Conservation (phyloP, 805 yeast genomes). For the Sugiyamaella mastotermitis region DNA sequence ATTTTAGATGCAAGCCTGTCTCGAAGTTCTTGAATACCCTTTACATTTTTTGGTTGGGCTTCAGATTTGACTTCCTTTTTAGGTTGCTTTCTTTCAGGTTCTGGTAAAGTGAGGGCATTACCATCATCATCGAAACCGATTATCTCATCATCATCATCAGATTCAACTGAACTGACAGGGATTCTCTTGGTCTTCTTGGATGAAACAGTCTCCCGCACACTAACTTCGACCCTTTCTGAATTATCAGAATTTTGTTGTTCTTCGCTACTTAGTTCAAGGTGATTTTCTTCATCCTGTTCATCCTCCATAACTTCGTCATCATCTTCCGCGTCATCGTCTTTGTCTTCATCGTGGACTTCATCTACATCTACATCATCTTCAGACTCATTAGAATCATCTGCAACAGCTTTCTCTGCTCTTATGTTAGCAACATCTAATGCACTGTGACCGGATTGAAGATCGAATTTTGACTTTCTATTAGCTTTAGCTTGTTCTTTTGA, state of each 20-base stretch:
- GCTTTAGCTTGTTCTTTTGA: constrained; percentile 54
- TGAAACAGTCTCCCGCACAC: no score
- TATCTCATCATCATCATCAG: constrained; percentile 14
- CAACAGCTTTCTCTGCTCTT: constrained; percentile 28
- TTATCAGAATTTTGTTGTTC: background rate
- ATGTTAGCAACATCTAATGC: constrained; percentile 30
- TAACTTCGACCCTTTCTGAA: no score
- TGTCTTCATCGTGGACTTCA: constrained; percentile 3
- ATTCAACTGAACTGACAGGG: constrained; percentile 1
- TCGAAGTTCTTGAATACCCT: constrained; percentile 59
- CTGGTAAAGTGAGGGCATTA: constrained; percentile 34
- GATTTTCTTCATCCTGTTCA: constrained; percentile 27
- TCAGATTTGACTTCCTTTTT: constrained; percentile 14
- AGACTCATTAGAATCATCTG: constrained; percentile 15
- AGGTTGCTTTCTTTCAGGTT: constrained; percentile 7
- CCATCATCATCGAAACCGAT: constrained; percentile 71
- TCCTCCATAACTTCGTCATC: constrained; percentile 24
- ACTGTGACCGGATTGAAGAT: constrained; percentile 43
- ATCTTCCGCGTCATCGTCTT: constrained; percentile 2
- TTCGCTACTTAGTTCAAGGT: background rate
- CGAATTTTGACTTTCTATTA: constrained; percentile 65
- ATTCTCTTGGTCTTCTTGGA: background rate
- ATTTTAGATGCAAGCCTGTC: constrained; percentile 77
- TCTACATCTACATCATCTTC: constrained; percentile 8
- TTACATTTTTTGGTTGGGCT: constrained; percentile 21